phyloP scores from a whole-genome alignment of 192 early-diverging fungal genomes.

The Coemansia sp. region DNA sequence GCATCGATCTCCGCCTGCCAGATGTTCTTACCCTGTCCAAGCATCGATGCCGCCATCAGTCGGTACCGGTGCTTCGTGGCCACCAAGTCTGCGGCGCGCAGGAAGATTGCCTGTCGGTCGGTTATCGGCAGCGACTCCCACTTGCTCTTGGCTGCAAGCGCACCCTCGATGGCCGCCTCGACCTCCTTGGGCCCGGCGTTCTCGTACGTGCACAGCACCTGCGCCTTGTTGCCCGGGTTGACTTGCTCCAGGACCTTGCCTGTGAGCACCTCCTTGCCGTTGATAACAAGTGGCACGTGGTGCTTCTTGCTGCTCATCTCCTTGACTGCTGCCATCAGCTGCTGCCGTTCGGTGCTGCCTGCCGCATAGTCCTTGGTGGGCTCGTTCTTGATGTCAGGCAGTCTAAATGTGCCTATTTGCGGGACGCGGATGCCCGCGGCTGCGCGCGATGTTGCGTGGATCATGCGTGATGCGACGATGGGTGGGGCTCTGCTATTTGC shows the following conservation, averaged over 20 bases:
- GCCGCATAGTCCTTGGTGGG: slow-evolving; percentile 81
- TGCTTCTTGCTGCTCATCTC: slow-evolving; percentile 67
- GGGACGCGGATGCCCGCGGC: slow-evolving; percentile 48
- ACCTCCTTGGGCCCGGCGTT: slow-evolving; percentile 74
- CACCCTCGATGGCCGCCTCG: slow-evolving; percentile 82
- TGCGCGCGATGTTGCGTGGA: slow-evolving; percentile 8
- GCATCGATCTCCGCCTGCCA: slow-evolving; percentile 99
- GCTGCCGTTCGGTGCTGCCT: slow-evolving; percentile 69
- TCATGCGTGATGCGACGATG: neutral
- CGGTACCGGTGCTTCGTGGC: slow-evolving; percentile 88
- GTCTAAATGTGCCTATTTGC: slow-evolving; percentile 74
- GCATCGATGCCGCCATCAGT: slow-evolving; percentile 93
- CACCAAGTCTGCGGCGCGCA: slow-evolving; percentile 96
- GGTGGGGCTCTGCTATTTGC: slow-evolving; percentile 8
- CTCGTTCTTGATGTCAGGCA: slow-evolving; percentile 86
- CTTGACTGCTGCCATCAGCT: slow-evolving; percentile 76
- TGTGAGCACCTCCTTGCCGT: slow-evolving; percentile 79
- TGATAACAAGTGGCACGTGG: slow-evolving; percentile 81
- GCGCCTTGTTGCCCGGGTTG: slow-evolving; percentile 82
- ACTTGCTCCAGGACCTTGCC: slow-evolving; percentile 70
- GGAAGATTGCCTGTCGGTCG: slow-evolving; percentile 93
- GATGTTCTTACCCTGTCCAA: slow-evolving; percentile 97
- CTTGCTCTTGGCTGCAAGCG: slow-evolving; percentile 75
- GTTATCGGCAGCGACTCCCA: slow-evolving; percentile 95
- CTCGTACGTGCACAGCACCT: slow-evolving; percentile 79